phyloP scores from a whole-genome alignment of 2,329 filamentous ascomycete species.

The Paradendryphiella salina region DNA sequence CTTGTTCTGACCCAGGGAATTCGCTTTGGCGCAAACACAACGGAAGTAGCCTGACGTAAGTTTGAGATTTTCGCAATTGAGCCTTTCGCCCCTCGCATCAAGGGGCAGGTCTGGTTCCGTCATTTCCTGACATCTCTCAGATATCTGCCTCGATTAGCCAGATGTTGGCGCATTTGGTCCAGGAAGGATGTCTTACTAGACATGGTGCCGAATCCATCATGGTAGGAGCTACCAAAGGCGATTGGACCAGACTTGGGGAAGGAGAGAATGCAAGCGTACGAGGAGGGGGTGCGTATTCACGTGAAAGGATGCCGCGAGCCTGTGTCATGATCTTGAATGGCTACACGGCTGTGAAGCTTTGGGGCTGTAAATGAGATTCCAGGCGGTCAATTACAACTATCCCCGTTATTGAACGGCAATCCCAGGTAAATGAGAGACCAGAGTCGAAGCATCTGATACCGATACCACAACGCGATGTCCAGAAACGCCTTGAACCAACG shows the following conservation, averaged over 20 bases:
- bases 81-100: not conserved
- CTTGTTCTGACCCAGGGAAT: conserved; percentile 1
- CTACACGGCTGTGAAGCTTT: not conserved
- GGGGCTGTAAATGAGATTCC: not conserved
- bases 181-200: not conserved
- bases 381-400: not conserved
- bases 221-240: not conserved
- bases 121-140: conserved; percentile 1
- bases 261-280: not conserved
- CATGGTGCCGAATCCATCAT: not conserved
- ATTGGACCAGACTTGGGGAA: not conserved
- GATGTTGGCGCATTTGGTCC: not conserved
- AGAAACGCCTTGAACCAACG: not conserved
- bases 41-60: conserved; percentile 1
- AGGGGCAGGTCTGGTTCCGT: not conserved
- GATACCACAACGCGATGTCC: not conserved
- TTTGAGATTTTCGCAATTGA: not conserved
- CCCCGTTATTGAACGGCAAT: too few species aligned
- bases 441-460: not conserved
- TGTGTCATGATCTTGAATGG: not conserved
- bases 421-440: not conserved
- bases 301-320: not conserved
- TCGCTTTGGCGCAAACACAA: conserved; percentile 8
- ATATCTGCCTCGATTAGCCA: conserved; percentile 7
- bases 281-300: not conserved